Evolutionary conservation across 2,329 filamentous ascomycete species (phyloP).

Genomic region (Cadophora gregata): DNA sequence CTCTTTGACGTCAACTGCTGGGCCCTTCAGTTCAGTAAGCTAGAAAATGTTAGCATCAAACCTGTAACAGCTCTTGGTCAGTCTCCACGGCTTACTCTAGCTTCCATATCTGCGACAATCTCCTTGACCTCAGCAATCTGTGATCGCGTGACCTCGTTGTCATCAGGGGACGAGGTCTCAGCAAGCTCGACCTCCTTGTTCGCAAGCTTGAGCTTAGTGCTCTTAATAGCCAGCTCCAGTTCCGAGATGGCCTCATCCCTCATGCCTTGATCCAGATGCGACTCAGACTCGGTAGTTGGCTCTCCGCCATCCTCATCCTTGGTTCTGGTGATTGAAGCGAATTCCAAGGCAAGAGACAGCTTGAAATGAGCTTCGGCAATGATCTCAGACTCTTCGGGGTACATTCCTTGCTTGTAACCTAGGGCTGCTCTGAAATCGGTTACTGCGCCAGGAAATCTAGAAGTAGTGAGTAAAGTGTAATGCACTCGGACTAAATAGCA

Average conservation of each 20-base stretch:
- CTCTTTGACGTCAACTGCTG: slow-evolving; percentile 63
- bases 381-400: slow-evolving; percentile 79
- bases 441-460: slow-evolving; percentile 82
- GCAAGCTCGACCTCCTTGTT: slow-evolving; percentile 72
- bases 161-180: slow-evolving; percentile 66
- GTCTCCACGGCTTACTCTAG: slow-evolving; percentile 58
- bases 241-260: slow-evolving; percentile 74
- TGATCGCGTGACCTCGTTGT: slow-evolving; percentile 66
- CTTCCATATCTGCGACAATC: slow-evolving; percentile 79
- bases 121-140: slow-evolving; percentile 77
- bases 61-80: background rate
- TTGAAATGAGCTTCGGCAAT: slow-evolving; percentile 97
- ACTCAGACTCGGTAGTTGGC: slow-evolving; percentile 48
- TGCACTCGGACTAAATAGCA: background rate
- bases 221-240: slow-evolving; percentile 76
- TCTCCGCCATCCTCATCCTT: slow-evolving; percentile 52
- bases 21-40: slow-evolving; percentile 72
- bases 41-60: slow-evolving; percentile 26
- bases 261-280: slow-evolving; percentile 68
- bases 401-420: slow-evolving; percentile 78
- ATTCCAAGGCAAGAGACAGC: slow-evolving; percentile 92
- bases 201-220: slow-evolving; percentile 72
- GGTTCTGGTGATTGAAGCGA: slow-evolving; percentile 77
- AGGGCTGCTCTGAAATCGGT: slow-evolving; percentile 81
- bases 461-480: slow-evolving; percentile 27